Conservation (phyloP, 441 rosid species). For the Bocquillonia castaneifolia region DNA sequence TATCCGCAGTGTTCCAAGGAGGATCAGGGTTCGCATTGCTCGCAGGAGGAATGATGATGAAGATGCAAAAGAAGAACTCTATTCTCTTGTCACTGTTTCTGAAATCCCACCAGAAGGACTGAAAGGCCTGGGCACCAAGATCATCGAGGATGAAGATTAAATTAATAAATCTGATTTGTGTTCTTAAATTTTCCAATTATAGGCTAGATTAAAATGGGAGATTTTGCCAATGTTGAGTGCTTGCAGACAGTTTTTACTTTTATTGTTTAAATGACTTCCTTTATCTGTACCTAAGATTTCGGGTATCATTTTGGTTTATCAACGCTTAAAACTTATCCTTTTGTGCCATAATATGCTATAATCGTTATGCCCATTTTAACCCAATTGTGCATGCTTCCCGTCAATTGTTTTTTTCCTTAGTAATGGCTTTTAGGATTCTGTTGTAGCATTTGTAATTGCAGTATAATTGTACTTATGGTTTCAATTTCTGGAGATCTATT, state of each 20-base stretch:
- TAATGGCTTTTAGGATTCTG: too few relatives aligned
- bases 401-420: too few relatives aligned
- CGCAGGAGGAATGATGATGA: conserved; percentile 88
- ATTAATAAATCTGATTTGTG: conserved; percentile 6
- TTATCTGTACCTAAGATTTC: background rate
- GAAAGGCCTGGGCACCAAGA: conserved; percentile 70
- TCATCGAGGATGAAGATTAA: conserved; percentile 74
- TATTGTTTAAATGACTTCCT: background rate
- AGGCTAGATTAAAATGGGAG: conserved; percentile 6
- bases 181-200: background rate
- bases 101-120: conserved; percentile 78
- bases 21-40: conserved; percentile 80
- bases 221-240: conserved; percentile 16
- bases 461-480: too few relatives aligned
- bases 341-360: background rate
- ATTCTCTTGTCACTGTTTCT: conserved; percentile 77
- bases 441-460: too few relatives aligned
- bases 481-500: background rate
- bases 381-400: background rate
- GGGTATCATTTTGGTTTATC: background rate
- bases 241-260: conserved; percentile 1
- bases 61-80: conserved; percentile 93
- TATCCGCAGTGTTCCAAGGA: conserved; percentile 80
- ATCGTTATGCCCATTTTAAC: background rate
- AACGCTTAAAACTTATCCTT: conserved; percentile 1